phyloP scores from a whole-genome alignment of 306 rosid genomes.

The Prunus fruticosa region DNA sequence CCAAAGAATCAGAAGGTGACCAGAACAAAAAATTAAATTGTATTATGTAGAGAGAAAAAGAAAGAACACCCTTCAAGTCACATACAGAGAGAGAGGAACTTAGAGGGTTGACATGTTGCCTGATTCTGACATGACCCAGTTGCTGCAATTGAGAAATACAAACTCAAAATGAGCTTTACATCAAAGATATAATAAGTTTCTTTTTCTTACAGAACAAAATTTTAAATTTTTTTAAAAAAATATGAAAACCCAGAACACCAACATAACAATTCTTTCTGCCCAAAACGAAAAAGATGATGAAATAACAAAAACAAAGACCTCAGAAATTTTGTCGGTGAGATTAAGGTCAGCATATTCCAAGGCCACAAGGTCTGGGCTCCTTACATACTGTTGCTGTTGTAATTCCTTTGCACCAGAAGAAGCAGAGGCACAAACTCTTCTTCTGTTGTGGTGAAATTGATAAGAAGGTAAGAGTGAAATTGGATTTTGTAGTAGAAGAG shows the following conservation, averaged over 20 bases:
- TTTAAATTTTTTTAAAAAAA: too few species aligned
- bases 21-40: neutral
- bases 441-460: slow-evolving; percentile 4
- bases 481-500: slow-evolving; percentile 1
- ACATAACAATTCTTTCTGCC: neutral
- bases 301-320: slow-evolving; percentile 5
- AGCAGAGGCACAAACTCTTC: slow-evolving; percentile 21
- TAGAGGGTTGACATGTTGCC: slow-evolving; percentile 94
- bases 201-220: neutral
- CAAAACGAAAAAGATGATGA: neutral
- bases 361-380: slow-evolving; percentile 72
- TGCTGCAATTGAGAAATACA: slow-evolving; percentile 48
- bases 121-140: slow-evolving; percentile 72
- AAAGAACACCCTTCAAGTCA: slow-evolving; percentile 9
- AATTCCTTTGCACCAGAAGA: neutral
- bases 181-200: neutral
- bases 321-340: slow-evolving; percentile 46
- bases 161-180: neutral
- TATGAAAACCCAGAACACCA: neutral
- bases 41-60: neutral
- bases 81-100: slow-evolving; percentile 75
- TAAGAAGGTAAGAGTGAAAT: neutral
- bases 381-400: slow-evolving; percentile 17
- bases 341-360: slow-evolving; percentile 81
- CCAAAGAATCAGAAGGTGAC: too few species aligned